A percentile compares a stretch with the other conserved stretches of the same genome.
Conservation (phyloP, 2,329 filamentous ascomycete genomes). For the Trichoderma harzianum region DNA sequence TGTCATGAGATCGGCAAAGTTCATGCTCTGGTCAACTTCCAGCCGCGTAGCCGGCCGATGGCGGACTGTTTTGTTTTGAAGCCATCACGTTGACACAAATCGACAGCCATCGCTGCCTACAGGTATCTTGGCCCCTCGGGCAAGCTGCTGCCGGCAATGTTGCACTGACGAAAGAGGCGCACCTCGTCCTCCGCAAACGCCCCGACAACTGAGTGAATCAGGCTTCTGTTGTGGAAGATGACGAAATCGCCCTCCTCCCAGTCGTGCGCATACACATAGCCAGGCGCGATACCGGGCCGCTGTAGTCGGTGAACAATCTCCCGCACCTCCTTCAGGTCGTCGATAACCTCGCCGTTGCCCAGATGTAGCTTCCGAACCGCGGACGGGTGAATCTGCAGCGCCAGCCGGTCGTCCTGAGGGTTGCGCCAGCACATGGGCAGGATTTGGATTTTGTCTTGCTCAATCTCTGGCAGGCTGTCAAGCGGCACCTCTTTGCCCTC, state of each 20-base stretch:
- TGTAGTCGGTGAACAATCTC: constrained; percentile 68
- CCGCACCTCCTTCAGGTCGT: constrained; percentile 62
- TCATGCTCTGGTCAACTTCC: not conserved
- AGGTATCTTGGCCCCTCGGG: constrained; percentile 46
- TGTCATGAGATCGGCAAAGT: not conserved
- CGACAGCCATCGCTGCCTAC: not conserved
- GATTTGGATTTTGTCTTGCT: constrained; percentile 64
- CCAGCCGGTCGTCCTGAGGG: constrained; percentile 64
- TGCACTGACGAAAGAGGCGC: constrained; percentile 73
- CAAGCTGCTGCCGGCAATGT: constrained; percentile 63
- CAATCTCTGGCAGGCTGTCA: constrained; percentile 61
- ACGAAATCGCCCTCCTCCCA: constrained; percentile 76
- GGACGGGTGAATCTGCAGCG: constrained; percentile 71
- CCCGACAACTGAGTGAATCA: constrained; percentile 72
- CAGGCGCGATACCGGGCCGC: constrained; percentile 67
- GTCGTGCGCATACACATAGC: constrained; percentile 68
- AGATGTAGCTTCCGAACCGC: constrained; percentile 68
- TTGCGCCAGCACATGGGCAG: constrained; percentile 78
- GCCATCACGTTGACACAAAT: not conserved
- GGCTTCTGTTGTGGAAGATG: constrained; percentile 73
- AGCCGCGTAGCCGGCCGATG: constrained; percentile 7
- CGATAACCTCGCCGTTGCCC: constrained; percentile 63
- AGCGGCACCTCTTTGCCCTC: constrained; percentile 60
- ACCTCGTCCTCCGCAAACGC: constrained; percentile 72
- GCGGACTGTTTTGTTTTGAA: not conserved